Percentiles rank a stretch among this genome's conserved stretches.
Conservation (phyloP, 495 filamentous ascomycete genomes). For the Cercophora samala region DNA sequence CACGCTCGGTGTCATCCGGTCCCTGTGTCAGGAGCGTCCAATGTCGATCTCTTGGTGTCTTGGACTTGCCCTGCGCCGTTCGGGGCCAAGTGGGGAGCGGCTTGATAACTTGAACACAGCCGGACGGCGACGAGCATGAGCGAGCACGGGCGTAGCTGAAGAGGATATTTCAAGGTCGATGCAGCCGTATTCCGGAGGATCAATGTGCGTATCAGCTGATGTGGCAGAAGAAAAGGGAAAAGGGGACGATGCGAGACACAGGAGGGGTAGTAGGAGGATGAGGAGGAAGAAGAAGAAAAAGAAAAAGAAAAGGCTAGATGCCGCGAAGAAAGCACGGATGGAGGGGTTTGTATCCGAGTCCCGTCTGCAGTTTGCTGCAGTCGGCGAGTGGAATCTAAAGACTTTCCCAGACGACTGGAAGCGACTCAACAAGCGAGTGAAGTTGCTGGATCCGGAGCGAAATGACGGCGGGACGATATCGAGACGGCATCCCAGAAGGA, state of each 20-base stretch:
- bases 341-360: neutral
- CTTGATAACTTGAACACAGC: neutral
- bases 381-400: neutral
- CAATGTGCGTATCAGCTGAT: neutral
- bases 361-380: neutral
- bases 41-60: neutral
- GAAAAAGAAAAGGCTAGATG: neutral
- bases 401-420: neutral
- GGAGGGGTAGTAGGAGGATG: no score
- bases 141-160: neutral
- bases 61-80: neutral
- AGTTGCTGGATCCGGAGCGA: slow-evolving; percentile 8
- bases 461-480: slow-evolving; percentile 14
- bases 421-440: neutral
- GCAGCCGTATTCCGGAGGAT: slow-evolving; percentile 1
- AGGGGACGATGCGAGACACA: neutral
- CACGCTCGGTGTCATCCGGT: neutral
- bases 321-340: neutral
- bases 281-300: no score
- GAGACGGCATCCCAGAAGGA: slow-evolving; percentile 3
- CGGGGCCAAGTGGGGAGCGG: neutral
- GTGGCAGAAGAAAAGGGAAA: neutral
- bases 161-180: neutral
- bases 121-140: neutral
- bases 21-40: neutral